These are phyloP conservation scores for Delonix regia DNA, from an alignment of 306 rosid genomes.

Conservation along the genomic window DNA sequence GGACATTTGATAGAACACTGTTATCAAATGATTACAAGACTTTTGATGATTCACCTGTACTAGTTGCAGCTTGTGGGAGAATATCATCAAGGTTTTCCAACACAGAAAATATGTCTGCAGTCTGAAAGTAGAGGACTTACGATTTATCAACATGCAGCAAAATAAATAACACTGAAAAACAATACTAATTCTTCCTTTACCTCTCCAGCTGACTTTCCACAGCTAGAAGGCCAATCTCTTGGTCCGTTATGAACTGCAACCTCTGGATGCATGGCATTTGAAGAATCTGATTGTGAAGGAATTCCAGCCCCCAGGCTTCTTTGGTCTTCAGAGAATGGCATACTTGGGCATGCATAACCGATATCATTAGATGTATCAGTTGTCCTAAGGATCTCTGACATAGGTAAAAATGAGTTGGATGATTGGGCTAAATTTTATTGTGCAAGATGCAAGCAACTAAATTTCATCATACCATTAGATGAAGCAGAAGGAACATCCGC, in stretches of 20 bases:
- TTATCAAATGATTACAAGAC: not conserved
- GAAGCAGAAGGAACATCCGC: constrained; percentile 39
- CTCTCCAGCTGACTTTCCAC: constrained; percentile 56
- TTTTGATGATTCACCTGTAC: constrained; percentile 43
- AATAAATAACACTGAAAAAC: constrained; percentile 12
- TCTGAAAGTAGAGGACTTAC: constrained; percentile 45
- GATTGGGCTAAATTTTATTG: constrained; percentile 34
- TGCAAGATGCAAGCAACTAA: constrained; percentile 35
- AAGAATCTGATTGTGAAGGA: constrained; percentile 45
- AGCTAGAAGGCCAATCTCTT: constrained; percentile 46
- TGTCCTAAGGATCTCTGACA: constrained; percentile 26
- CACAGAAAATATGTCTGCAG: constrained; percentile 59
- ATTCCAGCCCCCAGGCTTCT: constrained; percentile 33
- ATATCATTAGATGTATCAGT: constrained; percentile 28
- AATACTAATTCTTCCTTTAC: constrained; percentile 39
- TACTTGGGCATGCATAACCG: constrained; percentile 32
- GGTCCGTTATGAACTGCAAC: constrained; percentile 40
- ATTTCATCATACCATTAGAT: constrained; percentile 18
- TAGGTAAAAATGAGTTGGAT: constrained; percentile 34
- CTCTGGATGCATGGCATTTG: constrained; percentile 38
- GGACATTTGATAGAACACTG: not conserved
- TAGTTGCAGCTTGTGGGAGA: constrained; percentile 46
- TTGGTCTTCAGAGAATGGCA: constrained; percentile 36
- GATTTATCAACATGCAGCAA: constrained; percentile 26
- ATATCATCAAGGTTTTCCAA: constrained; percentile 64